phyloP scores from a whole-genome alignment of 2,329 filamentous ascomycete species.

The Parafenestella ontariensis region DNA sequence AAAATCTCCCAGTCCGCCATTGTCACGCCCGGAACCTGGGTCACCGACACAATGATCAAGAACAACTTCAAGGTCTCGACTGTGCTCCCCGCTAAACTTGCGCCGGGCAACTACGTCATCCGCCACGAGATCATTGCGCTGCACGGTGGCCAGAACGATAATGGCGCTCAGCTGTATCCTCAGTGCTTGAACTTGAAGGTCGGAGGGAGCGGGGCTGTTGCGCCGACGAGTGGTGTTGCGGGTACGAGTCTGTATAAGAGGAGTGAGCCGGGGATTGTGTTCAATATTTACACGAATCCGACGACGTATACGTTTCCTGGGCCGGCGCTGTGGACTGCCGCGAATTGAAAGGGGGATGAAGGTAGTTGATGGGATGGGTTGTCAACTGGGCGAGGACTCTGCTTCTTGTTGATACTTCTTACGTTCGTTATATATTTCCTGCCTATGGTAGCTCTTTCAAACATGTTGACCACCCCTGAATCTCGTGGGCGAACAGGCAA shows the following conservation, averaged over 20 bases:
- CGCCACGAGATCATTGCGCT: slow-evolving; percentile 62
- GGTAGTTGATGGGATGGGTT: no score
- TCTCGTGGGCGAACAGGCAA: no score
- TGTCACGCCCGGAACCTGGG: slow-evolving; percentile 42
- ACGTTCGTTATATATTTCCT: no score
- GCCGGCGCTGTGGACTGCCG: slow-evolving; percentile 44
- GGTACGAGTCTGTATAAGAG: slow-evolving; percentile 53
- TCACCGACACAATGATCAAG: slow-evolving; percentile 43
- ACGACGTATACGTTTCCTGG: slow-evolving; percentile 48
- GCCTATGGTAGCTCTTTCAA: no score
- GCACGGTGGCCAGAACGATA: slow-evolving; percentile 51
- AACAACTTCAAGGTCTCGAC: slow-evolving; percentile 58
- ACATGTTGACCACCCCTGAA: no score
- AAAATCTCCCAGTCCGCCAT: slow-evolving; percentile 43
- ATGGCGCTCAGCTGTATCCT: slow-evolving; percentile 61
- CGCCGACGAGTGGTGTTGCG: slow-evolving; percentile 45
- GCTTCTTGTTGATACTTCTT: no score
- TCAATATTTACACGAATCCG: slow-evolving; percentile 47
- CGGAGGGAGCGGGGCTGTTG: slow-evolving; percentile 52
- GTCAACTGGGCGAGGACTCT: no score
- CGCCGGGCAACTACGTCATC: slow-evolving; percentile 61
- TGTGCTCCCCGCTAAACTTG: slow-evolving; percentile 54
- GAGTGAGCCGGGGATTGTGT: slow-evolving; percentile 53
- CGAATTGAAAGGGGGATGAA: no score
- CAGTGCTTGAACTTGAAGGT: slow-evolving; percentile 61